phyloP scores from a whole-genome alignment of 2,329 filamentous ascomycete genomes.

The Ophiostoma piceae region DNA sequence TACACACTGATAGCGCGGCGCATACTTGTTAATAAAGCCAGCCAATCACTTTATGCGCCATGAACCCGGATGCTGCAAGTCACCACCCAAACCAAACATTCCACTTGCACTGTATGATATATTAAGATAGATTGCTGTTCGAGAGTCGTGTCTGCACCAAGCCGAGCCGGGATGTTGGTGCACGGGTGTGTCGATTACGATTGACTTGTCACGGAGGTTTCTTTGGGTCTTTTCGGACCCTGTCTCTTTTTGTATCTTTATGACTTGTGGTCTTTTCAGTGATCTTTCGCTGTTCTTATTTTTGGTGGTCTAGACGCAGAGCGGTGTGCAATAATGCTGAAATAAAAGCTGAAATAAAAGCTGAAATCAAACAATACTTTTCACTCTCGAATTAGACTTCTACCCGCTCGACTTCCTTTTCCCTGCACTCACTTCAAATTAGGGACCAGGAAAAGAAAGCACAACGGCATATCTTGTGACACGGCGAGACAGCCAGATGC shows the following conservation, averaged over 20 bases:
- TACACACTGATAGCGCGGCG: neutral
- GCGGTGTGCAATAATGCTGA: neutral
- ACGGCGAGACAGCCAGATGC: conserved; percentile 2
- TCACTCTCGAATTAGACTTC: neutral
- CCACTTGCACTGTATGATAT: neutral
- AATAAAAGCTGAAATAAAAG: neutral
- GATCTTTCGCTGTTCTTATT: neutral
- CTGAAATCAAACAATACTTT: neutral
- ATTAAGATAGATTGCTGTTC: neutral
- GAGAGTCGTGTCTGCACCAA: conserved; percentile 10
- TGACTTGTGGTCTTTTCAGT: neutral
- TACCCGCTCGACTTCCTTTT: neutral
- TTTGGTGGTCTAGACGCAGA: neutral
- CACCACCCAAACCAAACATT: conserved; percentile 6
- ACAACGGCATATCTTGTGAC: conserved; percentile 2
- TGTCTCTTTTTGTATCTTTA: neutral
- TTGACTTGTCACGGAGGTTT: neutral
- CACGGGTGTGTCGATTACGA: neutral
- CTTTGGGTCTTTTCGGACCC: neutral
- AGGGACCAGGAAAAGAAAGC: neutral
- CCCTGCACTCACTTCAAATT: conserved; percentile 1
- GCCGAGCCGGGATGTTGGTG: conserved; percentile 6
- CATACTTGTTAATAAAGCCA: neutral
- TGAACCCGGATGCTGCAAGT: conserved; percentile 9
- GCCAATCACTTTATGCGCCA: conserved; percentile 8